Conservation (phyloP, 768 basidiomycete genomes). For the Tricholoma flavovirens region DNA sequence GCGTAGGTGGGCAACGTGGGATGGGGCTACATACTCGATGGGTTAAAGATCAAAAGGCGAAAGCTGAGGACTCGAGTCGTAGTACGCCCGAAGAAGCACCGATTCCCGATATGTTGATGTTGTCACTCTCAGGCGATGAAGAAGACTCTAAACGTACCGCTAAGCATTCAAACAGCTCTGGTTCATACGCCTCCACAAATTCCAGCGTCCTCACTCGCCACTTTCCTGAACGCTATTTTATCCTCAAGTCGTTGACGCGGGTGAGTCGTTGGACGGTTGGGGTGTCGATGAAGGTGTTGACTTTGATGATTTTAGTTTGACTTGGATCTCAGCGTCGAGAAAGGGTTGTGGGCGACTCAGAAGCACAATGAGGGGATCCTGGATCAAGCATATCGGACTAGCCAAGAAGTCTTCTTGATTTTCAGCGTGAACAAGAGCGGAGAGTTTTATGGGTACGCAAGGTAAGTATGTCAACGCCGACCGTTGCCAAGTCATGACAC, state of each 20-base stretch:
- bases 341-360: constrained; percentile 89
- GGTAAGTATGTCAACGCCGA: constrained; percentile 34
- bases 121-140: constrained; percentile 40
- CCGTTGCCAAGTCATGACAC: constrained; percentile 2
- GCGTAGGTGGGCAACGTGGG: constrained; percentile 89
- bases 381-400: constrained; percentile 91
- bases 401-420: constrained; percentile 80
- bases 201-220: constrained; percentile 71
- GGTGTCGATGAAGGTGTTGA: background rate
- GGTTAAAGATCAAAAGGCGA: constrained; percentile 58
- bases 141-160: constrained; percentile 20
- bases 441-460: constrained; percentile 91
- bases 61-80: constrained; percentile 19
- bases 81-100: constrained; percentile 23
- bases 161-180: constrained; percentile 51
- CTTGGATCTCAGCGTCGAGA: constrained; percentile 72
- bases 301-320: constrained; percentile 45
- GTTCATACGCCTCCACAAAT: constrained; percentile 73
- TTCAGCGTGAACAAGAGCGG: constrained; percentile 94
- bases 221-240: constrained; percentile 90
- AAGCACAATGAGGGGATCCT: constrained; percentile 86
- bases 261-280: constrained; percentile 34
- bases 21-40: constrained; percentile 80
- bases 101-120: constrained; percentile 19
- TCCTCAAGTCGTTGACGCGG: constrained; percentile 82